Percentiles rank a stretch among this genome's conserved stretches.
Conservation (phyloP, 2,329 filamentous ascomycete species). For the Daldinia sp. region DNA sequence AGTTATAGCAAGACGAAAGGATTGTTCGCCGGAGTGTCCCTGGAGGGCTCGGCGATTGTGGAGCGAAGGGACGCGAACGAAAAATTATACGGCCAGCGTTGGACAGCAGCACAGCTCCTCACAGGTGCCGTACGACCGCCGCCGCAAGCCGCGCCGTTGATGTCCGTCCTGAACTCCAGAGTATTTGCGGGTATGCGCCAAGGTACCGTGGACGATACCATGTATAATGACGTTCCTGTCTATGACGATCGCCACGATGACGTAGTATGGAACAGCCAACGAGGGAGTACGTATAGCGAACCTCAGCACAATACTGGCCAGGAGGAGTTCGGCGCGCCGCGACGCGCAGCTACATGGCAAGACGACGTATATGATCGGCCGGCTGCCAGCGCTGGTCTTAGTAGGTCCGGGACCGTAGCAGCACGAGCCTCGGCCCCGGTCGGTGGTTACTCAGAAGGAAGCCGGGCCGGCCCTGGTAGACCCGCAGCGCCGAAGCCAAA, state of each 20-base stretch:
- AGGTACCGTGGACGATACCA: conserved; percentile 66
- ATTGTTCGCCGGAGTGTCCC: conserved; percentile 91
- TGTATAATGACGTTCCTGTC: conserved; percentile 94
- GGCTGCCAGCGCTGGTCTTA: conserved; percentile 53
- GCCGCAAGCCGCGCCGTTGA: conserved; percentile 83
- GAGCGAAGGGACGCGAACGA: conserved; percentile 97
- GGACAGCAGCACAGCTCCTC: conserved; percentile 85
- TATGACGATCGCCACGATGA: conserved; percentile 88
- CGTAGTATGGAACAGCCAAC: conserved; percentile 83
- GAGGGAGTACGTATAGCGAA: conserved; percentile 72
- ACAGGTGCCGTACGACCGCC: conserved; percentile 82
- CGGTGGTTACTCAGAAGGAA: conserved; percentile 62
- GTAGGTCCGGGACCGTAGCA: conserved; percentile 65
- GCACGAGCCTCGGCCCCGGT: conserved; percentile 59
- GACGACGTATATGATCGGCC: conserved; percentile 79
- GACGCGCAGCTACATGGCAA: conserved; percentile 77
- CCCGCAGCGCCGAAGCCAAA: conserved; percentile 92
- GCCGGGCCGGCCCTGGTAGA: conserved; percentile 79
- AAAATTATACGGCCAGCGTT: conserved; percentile 88
- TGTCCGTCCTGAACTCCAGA: conserved; percentile 85
- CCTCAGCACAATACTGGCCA: conserved; percentile 47
- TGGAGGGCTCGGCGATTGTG: conserved; percentile 93
- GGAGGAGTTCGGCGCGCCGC: conserved; percentile 67
- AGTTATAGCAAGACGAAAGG: conserved; percentile 99
- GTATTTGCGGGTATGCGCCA: conserved; percentile 78